A percentile compares a stretch with the other conserved stretches of the same genome.
These are phyloP conservation scores for Yamadazyma kanchanaburiensis DNA, from an alignment of 1,139 yeast genomes.

Conservation along the genomic window DNA sequence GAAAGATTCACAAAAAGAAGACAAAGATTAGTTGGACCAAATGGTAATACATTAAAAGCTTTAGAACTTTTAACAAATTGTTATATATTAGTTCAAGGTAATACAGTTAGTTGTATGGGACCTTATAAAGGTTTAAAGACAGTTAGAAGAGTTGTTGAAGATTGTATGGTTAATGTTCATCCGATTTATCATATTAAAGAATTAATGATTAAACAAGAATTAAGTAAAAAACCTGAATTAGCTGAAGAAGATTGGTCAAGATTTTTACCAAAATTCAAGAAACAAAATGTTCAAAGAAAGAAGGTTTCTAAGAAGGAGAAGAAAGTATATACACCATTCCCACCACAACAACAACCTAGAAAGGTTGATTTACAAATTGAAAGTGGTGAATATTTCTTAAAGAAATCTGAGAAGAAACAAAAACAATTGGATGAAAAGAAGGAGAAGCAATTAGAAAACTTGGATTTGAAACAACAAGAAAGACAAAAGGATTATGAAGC, in stretches of 20 bases:
- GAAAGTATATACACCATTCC: conserved; percentile 97
- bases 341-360: conserved; percentile 96
- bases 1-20: conserved; percentile 94
- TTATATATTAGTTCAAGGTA: conserved; percentile 94
- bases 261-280: conserved; percentile 95
- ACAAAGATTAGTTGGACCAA: conserved; percentile 95
- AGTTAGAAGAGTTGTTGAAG: conserved; percentile 91
- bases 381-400: conserved; percentile 96
- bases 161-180: conserved; percentile 93
- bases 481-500: conserved; percentile 79
- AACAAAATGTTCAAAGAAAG: conserved; percentile 93
- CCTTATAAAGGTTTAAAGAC: conserved; percentile 91
- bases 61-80: conserved; percentile 89
- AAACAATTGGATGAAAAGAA: conserved; percentile 75
- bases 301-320: conserved; percentile 67
- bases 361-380: conserved; percentile 97
- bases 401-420: conserved; percentile 74
- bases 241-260: conserved; percentile 97
- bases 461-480: conserved; percentile 63
- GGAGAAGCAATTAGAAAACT: conserved; percentile 70
- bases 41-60: conserved; percentile 94
- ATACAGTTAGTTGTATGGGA: conserved; percentile 97
- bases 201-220: conserved; percentile 93
- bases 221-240: conserved; percentile 90
- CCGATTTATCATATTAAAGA: conserved; percentile 97